Conservation (phyloP, 2,329 filamentous ascomycete species). For the Claviceps paspali region DNA sequence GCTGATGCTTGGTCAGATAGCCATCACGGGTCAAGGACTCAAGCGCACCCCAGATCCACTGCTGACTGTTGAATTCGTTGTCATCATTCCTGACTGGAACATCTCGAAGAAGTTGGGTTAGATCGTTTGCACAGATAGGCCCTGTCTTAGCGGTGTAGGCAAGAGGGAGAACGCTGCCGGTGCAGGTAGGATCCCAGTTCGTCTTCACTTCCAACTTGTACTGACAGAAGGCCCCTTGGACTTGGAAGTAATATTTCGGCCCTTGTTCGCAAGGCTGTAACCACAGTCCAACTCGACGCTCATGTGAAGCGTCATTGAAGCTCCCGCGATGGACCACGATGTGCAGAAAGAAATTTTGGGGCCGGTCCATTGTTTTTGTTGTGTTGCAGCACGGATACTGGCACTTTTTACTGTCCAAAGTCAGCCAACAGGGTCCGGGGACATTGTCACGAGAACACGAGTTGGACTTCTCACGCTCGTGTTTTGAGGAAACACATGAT, state of each 20-base stretch:
- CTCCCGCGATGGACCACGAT: conserved; percentile 8
- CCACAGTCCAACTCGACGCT: conserved; percentile 7
- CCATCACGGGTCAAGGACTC: conserved; percentile 2
- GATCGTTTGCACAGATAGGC: conserved; percentile 2
- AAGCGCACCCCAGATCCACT: conserved; percentile 8
- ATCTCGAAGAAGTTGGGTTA: conserved; percentile 3
- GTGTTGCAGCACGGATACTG: not conserved
- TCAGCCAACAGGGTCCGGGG: not conserved
- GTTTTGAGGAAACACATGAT: not conserved
- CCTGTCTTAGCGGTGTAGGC: conserved; percentile 6
- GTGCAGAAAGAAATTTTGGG: conserved; percentile 5
- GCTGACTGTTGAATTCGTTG: conserved; percentile 7
- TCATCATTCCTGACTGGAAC: conserved; percentile 7
- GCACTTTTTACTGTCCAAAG: not conserved
- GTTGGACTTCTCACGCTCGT: too few relatives aligned
- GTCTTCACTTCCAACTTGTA: conserved; percentile 6
- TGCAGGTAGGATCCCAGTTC: conserved; percentile 6
- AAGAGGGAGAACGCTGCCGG: conserved; percentile 6
- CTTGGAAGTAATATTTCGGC: conserved; percentile 6
- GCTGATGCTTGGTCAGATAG: conserved; percentile 4
- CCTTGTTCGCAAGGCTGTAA: conserved; percentile 6
- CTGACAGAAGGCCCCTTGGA: conserved; percentile 2
- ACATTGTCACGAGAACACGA: too few relatives aligned
- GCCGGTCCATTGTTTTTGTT: not conserved
- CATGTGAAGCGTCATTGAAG: conserved; percentile 6